Conservation (phyloP, 2,329 filamentous ascomycete genomes). For the Trichoderma citrinoviride region DNA sequence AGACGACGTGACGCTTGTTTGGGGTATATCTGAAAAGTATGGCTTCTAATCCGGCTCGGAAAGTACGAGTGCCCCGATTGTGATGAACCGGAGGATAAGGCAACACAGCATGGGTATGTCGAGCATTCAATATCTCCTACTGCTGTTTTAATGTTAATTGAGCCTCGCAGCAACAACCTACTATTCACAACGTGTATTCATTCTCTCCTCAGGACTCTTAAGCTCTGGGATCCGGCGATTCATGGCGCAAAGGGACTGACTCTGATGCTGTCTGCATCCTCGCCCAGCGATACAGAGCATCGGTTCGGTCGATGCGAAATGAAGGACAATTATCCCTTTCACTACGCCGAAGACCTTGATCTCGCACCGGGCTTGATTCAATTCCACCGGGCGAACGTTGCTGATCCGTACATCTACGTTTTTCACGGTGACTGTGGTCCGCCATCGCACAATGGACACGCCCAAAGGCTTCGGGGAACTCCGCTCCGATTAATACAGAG, state of each 20-base stretch:
- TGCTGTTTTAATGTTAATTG: neutral
- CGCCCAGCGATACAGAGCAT: constrained; percentile 16
- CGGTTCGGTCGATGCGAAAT: constrained; percentile 3
- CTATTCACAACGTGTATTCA: constrained; percentile 12
- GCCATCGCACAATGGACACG: neutral
- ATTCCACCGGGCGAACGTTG: neutral
- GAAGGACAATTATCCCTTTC: constrained; percentile 8
- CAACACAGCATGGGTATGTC: constrained; percentile 3
- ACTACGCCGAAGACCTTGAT: constrained; percentile 10
- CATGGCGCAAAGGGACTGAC: neutral
- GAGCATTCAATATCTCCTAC: neutral
- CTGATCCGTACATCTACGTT: neutral
- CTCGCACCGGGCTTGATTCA: neutral
- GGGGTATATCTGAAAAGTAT: neutral
- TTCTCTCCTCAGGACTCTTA: constrained; percentile 1
- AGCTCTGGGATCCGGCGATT: constrained; percentile 1
- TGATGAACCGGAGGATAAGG: neutral
- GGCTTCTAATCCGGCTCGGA: neutral
- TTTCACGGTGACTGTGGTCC: neutral
- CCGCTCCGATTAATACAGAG: neutral
- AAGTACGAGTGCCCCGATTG: constrained; percentile 1
- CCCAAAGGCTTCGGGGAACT: constrained; percentile 3
- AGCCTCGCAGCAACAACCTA: neutral
- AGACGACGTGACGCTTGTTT: neutral
- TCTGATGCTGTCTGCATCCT: constrained; percentile 9